Percentiles rank a stretch among this genome's conserved stretches.
These are phyloP conservation scores for Eustoma russellianum DNA, from an alignment of 257 asterid species.

Conservation along the genomic window DNA sequence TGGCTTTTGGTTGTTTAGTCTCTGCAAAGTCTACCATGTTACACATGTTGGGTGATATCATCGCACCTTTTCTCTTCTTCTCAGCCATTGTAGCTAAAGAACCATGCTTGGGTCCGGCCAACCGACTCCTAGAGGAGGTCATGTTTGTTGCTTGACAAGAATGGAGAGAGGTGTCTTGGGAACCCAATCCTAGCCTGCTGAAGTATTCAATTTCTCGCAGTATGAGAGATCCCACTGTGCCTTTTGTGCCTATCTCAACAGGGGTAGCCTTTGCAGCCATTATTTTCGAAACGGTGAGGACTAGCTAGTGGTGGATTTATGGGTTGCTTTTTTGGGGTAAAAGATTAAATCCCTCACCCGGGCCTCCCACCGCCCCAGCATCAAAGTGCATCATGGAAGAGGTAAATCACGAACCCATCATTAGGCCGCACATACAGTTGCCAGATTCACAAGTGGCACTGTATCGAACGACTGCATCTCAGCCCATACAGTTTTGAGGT, in stretches of 20 bases:
- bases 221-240: constrained; percentile 35
- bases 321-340: constrained; percentile 13
- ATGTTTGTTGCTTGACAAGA: constrained; percentile 12
- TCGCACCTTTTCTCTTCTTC: constrained; percentile 39
- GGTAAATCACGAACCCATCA: too few relatives aligned
- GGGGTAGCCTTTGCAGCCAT: constrained; percentile 23
- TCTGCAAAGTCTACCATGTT: constrained; percentile 47
- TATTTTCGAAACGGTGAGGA: constrained; percentile 17
- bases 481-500: too few relatives aligned
- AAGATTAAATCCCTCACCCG: too few relatives aligned
- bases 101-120: constrained; percentile 22
- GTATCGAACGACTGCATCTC: too few relatives aligned
- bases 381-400: too few relatives aligned
- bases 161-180: constrained; percentile 10
- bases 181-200: constrained; percentile 15
- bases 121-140: constrained; percentile 15
- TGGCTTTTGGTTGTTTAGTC: constrained; percentile 15
- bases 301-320: constrained; percentile 12
- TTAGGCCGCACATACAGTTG: too few relatives aligned
- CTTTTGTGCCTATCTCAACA: constrained; percentile 23
- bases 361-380: too few relatives aligned
- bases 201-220: constrained; percentile 26
- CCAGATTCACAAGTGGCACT: too few relatives aligned
- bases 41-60: constrained; percentile 37
- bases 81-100: constrained; percentile 13